Percentiles rank a stretch among this genome's conserved stretches.
phyloP scores from a whole-genome alignment of 257 asterid genomes.

The Jasminum sambac region DNA sequence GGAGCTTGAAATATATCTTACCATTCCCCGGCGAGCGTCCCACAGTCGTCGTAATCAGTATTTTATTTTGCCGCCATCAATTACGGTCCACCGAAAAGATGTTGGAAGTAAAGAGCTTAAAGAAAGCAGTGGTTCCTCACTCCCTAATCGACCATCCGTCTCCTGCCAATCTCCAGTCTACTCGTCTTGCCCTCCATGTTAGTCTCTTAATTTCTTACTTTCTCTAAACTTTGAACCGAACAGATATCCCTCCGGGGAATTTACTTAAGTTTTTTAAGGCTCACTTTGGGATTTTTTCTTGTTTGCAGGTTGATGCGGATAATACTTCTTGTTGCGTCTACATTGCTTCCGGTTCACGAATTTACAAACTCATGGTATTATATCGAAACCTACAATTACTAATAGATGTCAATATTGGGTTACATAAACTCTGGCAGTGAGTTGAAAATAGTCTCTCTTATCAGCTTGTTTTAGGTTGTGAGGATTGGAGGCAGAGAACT shows the following conservation, averaged over 20 bases:
- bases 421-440: not conserved
- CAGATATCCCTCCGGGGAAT: not conserved
- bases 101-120: slow-evolving; percentile 74
- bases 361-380: slow-evolving; percentile 66
- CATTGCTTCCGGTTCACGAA: slow-evolving; percentile 68
- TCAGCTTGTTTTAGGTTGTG: not conserved
- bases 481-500: not conserved
- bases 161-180: slow-evolving; percentile 74
- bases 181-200: slow-evolving; percentile 87
- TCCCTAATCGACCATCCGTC: slow-evolving; percentile 73
- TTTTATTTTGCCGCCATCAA: too few relatives aligned
- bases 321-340: slow-evolving; percentile 74
- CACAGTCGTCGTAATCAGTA: too few relatives aligned
- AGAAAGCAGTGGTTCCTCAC: slow-evolving; percentile 66
- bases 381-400: not conserved
- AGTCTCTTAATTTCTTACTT: not conserved
- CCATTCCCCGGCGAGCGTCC: too few relatives aligned
- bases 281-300: not conserved
- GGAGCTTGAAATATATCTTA: too few relatives aligned
- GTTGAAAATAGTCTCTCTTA: not conserved
- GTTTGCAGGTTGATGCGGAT: slow-evolving; percentile 54
- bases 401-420: not conserved
- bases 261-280: slow-evolving; percentile 3
- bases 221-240: not conserved
- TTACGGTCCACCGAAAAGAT: slow-evolving; percentile 17